phyloP scores from a whole-genome alignment of 495 filamentous ascomycete genomes.

The Penicillium macrosclerotiorum region DNA sequence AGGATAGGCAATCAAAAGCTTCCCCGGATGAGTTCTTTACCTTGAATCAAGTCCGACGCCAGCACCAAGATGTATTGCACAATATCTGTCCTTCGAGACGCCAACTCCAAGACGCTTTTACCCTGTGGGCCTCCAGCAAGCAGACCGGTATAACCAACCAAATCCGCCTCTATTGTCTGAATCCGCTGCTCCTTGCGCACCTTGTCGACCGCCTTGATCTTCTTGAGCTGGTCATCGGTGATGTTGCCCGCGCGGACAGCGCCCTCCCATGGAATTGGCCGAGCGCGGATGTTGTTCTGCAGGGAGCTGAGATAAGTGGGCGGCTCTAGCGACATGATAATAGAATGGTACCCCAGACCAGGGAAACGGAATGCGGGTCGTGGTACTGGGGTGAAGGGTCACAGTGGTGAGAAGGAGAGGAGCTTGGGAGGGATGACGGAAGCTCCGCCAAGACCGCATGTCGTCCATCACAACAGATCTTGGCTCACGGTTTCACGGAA shows the following conservation, averaged over 20 bases:
- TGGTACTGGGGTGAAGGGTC: conserved; percentile 6
- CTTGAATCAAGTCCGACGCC: conserved; percentile 81
- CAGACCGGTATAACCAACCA: conserved; percentile 72
- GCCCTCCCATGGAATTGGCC: conserved; percentile 97
- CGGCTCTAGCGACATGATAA: conserved; percentile 80
- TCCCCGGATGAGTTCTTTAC: conserved; percentile 41
- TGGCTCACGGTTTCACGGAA: conserved; percentile 15
- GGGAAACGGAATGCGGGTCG: conserved; percentile 4
- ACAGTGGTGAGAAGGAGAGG: conserved; percentile 14
- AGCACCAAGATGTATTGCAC: conserved; percentile 93
- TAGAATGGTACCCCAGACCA: conserved; percentile 5
- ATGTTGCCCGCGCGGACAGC: conserved; percentile 91
- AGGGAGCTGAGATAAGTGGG: conserved; percentile 87
- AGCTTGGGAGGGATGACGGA: conserved; percentile 30
- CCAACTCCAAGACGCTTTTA: conserved; percentile 77
- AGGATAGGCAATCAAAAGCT: neutral
- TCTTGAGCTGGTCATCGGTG: conserved; percentile 89
- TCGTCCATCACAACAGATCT: conserved; percentile 20
- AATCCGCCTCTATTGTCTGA: conserved; percentile 74
- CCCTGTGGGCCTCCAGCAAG: conserved; percentile 71
- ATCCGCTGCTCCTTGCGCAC: conserved; percentile 84
- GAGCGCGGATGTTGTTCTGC: conserved; percentile 89
- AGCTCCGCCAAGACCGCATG: conserved; percentile 30
- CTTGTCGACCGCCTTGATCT: conserved; percentile 97
- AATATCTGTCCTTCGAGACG: conserved; percentile 77